phyloP scores from a whole-genome alignment of 2,329 filamentous ascomycete genomes.

The Reticulascus tulasneorum region DNA sequence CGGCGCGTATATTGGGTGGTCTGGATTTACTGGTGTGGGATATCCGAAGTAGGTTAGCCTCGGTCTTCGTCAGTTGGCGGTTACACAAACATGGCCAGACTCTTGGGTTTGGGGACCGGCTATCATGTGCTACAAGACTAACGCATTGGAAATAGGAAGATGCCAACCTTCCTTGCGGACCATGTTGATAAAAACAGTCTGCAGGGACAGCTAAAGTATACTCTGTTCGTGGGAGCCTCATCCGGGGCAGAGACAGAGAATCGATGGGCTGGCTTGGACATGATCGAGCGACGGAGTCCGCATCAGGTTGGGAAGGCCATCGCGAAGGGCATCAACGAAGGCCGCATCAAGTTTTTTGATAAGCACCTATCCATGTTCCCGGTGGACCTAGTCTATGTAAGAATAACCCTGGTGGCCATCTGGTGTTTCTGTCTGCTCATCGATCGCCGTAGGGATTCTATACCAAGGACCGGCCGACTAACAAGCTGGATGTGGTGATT shows the following conservation, averaged over 20 bases:
- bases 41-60: too few species aligned
- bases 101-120: too few species aligned
- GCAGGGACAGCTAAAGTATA: constrained; percentile 80
- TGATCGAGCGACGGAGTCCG: constrained; percentile 81
- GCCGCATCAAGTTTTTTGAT: constrained; percentile 87
- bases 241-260: constrained; percentile 89
- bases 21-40: constrained; percentile 84
- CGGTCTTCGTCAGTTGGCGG: too few species aligned
- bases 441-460: too few species aligned
- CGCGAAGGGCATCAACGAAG: constrained; percentile 84
- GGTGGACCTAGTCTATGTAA: constrained; percentile 77
- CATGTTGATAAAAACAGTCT: constrained; percentile 84
- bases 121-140: too few species aligned
- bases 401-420: too few species aligned
- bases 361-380: constrained; percentile 95
- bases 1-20: constrained; percentile 86
- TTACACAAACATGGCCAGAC: too few species aligned
- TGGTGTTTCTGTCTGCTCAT: too few species aligned
- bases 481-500: constrained; percentile 76
- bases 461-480: constrained; percentile 72
- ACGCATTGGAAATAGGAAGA: constrained; percentile 59
- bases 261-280: constrained; percentile 82
- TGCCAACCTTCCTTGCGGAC: constrained; percentile 79
- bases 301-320: constrained; percentile 92
- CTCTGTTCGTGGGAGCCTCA: constrained; percentile 84